Conservation (phyloP, 192 early-diverging fungal species). For the Podila epicladia region DNA sequence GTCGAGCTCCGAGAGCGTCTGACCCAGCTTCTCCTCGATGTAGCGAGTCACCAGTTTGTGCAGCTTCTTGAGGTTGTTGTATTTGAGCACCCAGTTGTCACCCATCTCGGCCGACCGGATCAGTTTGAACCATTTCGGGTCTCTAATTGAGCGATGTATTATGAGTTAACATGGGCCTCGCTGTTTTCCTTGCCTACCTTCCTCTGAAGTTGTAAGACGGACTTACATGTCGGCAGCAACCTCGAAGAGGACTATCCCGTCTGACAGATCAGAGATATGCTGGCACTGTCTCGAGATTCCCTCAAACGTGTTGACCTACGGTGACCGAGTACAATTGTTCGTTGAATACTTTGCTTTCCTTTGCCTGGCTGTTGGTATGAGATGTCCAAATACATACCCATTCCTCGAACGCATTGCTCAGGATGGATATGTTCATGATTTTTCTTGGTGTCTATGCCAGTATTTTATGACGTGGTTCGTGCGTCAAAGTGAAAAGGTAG, state of each 20-base stretch:
- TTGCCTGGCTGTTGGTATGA: not conserved
- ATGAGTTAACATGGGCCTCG: too few species aligned
- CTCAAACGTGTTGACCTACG: slow-evolving; percentile 73
- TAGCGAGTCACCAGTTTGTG: slow-evolving; percentile 85
- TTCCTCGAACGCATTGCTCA: slow-evolving; percentile 47
- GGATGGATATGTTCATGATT: slow-evolving; percentile 13
- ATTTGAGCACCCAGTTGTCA: slow-evolving; percentile 95
- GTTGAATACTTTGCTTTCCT: not conserved
- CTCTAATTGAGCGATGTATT: slow-evolving; percentile 59
- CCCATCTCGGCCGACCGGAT: slow-evolving; percentile 74
- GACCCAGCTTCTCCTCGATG: slow-evolving; percentile 87
- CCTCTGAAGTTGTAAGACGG: not conserved
- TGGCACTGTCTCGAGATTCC: slow-evolving; percentile 54
- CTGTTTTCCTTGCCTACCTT: too few species aligned
- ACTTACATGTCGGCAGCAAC: slow-evolving; percentile 86
- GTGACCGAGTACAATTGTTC: not conserved
- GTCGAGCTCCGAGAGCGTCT: slow-evolving; percentile 66
- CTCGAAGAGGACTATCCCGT: slow-evolving; percentile 85
- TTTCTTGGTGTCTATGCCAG: not conserved
- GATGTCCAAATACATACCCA: slow-evolving; percentile 32
- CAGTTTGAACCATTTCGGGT: slow-evolving; percentile 91
- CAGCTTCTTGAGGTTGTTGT: slow-evolving; percentile 93
- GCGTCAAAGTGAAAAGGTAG: not conserved
- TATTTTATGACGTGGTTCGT: slow-evolving; percentile 1
- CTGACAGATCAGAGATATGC: slow-evolving; percentile 73